Evolutionary conservation across 2,329 filamentous ascomycete genomes (phyloP).

Genomic region (Paracorniculantispora psalliotae): DNA sequence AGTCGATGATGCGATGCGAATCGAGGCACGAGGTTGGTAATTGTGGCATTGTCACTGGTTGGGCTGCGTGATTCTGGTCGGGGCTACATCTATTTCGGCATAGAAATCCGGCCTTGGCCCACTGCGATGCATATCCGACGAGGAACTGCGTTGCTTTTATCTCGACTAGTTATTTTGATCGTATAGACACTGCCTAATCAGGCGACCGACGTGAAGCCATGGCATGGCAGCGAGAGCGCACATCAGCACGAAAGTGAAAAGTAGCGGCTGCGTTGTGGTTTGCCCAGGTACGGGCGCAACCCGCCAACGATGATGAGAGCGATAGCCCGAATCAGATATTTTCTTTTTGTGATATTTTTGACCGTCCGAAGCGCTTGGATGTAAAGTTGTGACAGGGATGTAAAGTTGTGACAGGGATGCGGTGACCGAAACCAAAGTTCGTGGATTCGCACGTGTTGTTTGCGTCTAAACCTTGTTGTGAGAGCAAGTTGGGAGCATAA

Average conservation of each 20-base stretch:
- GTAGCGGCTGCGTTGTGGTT: not conserved
- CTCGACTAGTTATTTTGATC: too few relatives aligned
- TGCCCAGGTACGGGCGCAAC: not conserved
- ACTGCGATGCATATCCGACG: not conserved
- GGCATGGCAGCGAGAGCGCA: not conserved
- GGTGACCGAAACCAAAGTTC: too few relatives aligned
- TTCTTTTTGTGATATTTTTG: not conserved
- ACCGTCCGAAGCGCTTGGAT: too few relatives aligned
- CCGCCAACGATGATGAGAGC: not conserved
- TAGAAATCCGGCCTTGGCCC: not conserved
- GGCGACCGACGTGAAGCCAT: not conserved
- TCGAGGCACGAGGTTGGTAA: not conserved
- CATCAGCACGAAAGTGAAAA: not conserved
- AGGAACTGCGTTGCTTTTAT: too few relatives aligned
- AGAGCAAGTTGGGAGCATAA: not conserved
- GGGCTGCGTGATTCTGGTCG: not conserved
- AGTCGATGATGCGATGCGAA: not conserved
- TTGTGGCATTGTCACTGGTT: not conserved
- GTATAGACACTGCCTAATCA: slow-evolving; percentile 1
- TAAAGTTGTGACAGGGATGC: too few relatives aligned
- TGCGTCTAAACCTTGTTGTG: not conserved
- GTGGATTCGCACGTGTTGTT: not conserved
- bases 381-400: too few relatives aligned
- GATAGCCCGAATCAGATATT: not conserved
- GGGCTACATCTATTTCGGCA: not conserved